Base-by-base conservation (phyloP, 768 basidiomycete species). In the Phylloporus rhodoxanthus region DNA sequence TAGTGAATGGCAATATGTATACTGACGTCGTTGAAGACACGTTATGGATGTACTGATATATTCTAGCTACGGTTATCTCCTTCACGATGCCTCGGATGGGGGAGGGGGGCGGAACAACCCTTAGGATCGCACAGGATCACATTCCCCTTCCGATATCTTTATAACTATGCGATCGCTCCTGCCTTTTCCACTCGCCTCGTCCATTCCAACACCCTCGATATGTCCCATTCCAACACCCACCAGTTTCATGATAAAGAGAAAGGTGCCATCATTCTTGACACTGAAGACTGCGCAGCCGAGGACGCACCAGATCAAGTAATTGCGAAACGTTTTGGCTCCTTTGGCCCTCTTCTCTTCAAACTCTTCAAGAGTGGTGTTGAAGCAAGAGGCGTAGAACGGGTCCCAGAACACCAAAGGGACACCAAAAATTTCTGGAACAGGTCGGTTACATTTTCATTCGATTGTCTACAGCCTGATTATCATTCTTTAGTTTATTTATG, bases 331-430 rank as follows among this genome's bases (percentile, higher is more conserved):
- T 73, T 68, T 44, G 61, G 66, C 28, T 48, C 41, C 26, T 48
- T 67, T 29, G 66, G 65, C 1, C 67, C 65, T 3, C 28, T 70
- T 34, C 58, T 75, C 20, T 57, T 62, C 38, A 71, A 59, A 56
- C 62, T 78, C 11, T 77, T 78, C 57, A 62, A 68, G 14, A 72
- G 64, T 45, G 78, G 77, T 41, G 74, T 80, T 17, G 79, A 80
- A 59, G 77, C 76, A 5, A 65, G 75, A 60, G 79, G 79, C 17
- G 73, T 80, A 6, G 79, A 79, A 53, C 73, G 78, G 11, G 74
- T 80, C 0, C 75, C 74, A 14, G 79, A 80, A 57, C 61, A 73
- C 49, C 71, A 78, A 61, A 57, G 75, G 51, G 71, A 73, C 45
- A 62, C 53, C 1, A 75, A 73, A 49, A 71, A 75, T 50, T 56